These are phyloP conservation scores for Pistacia vera DNA, from an alignment of 345 rosid genomes.

Conservation along the genomic window DNA sequence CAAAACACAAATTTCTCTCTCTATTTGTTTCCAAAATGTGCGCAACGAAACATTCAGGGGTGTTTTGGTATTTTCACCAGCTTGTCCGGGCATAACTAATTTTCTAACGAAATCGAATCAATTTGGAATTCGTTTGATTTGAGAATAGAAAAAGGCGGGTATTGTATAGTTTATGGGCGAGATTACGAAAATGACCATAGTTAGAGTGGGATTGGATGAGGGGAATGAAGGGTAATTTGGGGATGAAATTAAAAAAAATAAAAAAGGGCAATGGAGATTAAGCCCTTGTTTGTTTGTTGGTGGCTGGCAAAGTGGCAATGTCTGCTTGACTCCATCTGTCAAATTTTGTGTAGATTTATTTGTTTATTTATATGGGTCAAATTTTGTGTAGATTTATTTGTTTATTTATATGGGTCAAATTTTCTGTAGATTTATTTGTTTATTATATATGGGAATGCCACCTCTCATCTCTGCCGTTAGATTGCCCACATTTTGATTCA, in stretches of 20 bases:
- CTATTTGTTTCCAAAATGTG: constrained; percentile 21
- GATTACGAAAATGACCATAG: neutral
- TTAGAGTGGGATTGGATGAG: rapidly evolving
- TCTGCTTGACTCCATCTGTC: neutral
- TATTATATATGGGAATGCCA: too few relatives aligned
- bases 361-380: neutral
- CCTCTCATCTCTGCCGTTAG: too few relatives aligned
- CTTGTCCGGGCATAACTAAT: constrained; percentile 1
- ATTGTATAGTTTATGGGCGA: neutral
- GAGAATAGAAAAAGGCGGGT: constrained; percentile 16
- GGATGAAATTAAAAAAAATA: neutral
- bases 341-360: too few relatives aligned
- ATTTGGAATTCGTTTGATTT: neutral
- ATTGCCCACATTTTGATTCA: too few relatives aligned
- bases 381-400: too few relatives aligned
- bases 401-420: neutral
- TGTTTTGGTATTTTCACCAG: neutral
- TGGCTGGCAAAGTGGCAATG: neutral
- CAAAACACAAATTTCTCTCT: constrained; percentile 1
- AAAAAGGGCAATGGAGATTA: too few relatives aligned
- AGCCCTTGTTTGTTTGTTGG: neutral
- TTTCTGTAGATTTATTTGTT: too few relatives aligned
- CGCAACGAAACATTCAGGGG: constrained; percentile 27
- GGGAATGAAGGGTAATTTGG: neutral
- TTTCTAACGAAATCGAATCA: constrained; percentile 6